Percentiles rank a stretch among this genome's conserved stretches.
phyloP scores from a whole-genome alignment of 1,284 basidiomycete genomes.

The Entoloma clypeatum region DNA sequence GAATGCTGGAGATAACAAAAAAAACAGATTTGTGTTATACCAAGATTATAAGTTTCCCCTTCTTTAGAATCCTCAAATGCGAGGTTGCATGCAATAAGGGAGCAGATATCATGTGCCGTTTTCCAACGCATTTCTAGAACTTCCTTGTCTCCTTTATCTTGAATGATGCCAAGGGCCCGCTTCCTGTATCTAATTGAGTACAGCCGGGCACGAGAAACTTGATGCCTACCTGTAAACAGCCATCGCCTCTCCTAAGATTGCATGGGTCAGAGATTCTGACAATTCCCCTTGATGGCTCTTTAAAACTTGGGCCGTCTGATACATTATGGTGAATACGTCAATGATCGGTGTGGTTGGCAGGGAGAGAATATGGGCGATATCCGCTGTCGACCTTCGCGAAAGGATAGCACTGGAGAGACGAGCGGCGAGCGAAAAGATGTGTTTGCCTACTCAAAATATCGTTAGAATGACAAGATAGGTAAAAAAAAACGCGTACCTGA shows the following conservation, averaged over 20 bases:
- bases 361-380: constrained; percentile 51
- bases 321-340: constrained; percentile 42
- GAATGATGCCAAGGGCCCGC: constrained; percentile 25
- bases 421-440: constrained; percentile 25
- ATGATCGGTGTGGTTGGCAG: constrained; percentile 35
- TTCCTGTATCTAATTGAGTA: constrained; percentile 6
- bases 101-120: constrained; percentile 59
- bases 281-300: constrained; percentile 36
- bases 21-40: constrained; percentile 29
- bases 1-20: constrained; percentile 8
- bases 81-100: constrained; percentile 51
- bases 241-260: constrained; percentile 50
- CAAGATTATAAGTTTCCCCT: constrained; percentile 57
- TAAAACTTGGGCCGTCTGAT: constrained; percentile 39
- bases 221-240: constrained; percentile 52
- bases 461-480: neutral
- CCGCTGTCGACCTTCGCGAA: constrained; percentile 44
- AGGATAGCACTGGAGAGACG: constrained; percentile 42
- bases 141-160: constrained; percentile 38
- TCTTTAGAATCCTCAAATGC: constrained; percentile 68
- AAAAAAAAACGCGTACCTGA: constrained; percentile 8
- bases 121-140: constrained; percentile 45
- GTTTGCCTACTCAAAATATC: constrained; percentile 9
- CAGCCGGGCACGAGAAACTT: constrained; percentile 1
- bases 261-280: constrained; percentile 34